Evolutionary conservation across 306 rosid species (phyloP), one percentile per base, ranked within the genome.

Genomic region (Medicago ruthenica): DNA sequence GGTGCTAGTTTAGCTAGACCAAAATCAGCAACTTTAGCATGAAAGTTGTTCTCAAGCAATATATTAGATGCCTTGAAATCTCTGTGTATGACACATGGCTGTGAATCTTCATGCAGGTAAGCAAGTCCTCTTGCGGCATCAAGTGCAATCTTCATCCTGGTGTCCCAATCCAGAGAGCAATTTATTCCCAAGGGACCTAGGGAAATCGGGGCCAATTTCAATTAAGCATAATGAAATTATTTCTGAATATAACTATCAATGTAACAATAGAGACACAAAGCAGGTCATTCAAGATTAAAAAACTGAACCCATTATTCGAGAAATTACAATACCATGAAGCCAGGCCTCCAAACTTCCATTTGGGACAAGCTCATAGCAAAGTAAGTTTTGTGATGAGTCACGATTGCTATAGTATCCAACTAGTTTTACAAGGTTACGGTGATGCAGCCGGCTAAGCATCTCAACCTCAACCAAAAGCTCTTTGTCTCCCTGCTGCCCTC

Each of bases 271-370:
- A 21, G 42, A 65, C 40, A 31, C 31, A 83, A 83, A 70, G 10
- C 54, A 51, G 14, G 42, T 50, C 55, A 22, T 34, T 66, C 71
- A 70, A 31, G 27, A 74, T 51, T 13, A 62, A 18, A 31, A 22
- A 36, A 80, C 11, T 14, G 31, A 79, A 42, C 15, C 69, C 37
- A 9, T 73, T 55, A 71, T 59, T 45, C 39, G 39, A 82, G 62
- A 88, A 78, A 66, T 47, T 58, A 73, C 83, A 75, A 78, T 89
- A 96, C 98, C 99, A 83, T 96, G 99, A 66, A 96, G 98, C 99
- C 99, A 92, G 54, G 98, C 90, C 80, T 96, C 98, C 88, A 96
- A 89, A 86, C 98, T 92, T 82, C 99, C 99, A 89, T 96, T 96
- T 22, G 98, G 85, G 47, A 96, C 93, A 86, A 96, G 99, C 82